Base-by-base conservation (phyloP, 2,329 filamentous ascomycete genomes). In the Pseudogymnoascus sp. region DNA sequence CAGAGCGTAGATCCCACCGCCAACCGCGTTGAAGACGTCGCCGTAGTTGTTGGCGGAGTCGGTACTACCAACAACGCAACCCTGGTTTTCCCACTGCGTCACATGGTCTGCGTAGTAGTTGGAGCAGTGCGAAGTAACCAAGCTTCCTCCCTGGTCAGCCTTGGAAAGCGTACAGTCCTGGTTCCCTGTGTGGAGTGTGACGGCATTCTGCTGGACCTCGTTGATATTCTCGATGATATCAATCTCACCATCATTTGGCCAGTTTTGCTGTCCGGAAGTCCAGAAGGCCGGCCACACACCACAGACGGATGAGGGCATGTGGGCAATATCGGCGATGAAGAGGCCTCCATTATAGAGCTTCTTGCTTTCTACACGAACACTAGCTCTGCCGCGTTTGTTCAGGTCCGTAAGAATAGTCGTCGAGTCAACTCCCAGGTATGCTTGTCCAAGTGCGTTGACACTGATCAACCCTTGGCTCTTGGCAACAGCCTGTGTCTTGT, bases 381-480 rank as follows among this genome's bases (percentile, higher is more conserved):
- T 78, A 19, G 76, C 74, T 21, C 80, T 77, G 23, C 77, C 77
- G n/a, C 76, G 70, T 57, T 11, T 62, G 8, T 61, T 63, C 25
- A 41, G 71, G 19, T 73, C 75, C n/a, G 72, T 69, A 1, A 75
- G 69, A n/a, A 72, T 70, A 14, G 77, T 77, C 6, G 66, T 75
- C 63, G 74, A 72, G 67, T 81, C 79, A 11, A 80, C 79, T 21
- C 78, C 78, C 67, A 81, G 74, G 63, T 79, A 80, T 19, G 78
- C 71, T 39, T 63, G 62, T 3, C 90, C 87, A 45, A 41, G 60
- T 41, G 89, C 89, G 1, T 76, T 77, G 34, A 76, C 70, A 0
- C 81, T 80, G 66, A 81, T 81, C 48, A 74, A 67, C 23, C 84
- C 87, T 63, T 74, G 79, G 71, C 81, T 76, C 74, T 91, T 88